phyloP scores from a whole-genome alignment of 2,329 filamentous ascomycete genomes.

The Alternaria sp. region DNA sequence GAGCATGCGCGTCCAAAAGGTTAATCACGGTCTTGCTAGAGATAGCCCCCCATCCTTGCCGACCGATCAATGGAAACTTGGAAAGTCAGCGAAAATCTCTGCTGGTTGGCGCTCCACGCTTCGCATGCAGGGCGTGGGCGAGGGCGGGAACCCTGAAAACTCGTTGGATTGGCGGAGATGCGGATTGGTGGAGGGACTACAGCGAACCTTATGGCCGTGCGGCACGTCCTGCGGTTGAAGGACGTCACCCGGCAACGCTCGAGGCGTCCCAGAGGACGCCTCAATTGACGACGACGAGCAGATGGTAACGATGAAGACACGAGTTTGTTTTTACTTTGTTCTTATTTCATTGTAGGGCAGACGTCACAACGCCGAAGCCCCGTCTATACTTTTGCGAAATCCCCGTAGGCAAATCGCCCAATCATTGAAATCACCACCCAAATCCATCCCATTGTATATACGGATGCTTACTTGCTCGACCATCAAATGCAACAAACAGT shows the following conservation, averaged over 20 bases:
- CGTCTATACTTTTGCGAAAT: slow-evolving; percentile 35
- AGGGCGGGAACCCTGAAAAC: slow-evolving; percentile 7
- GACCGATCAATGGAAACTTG: slow-evolving; percentile 6
- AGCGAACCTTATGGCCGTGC: slow-evolving; percentile 22
- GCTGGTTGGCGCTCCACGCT: slow-evolving; percentile 12
- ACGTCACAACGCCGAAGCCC: slow-evolving; percentile 28
- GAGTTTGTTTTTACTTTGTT: slow-evolving; percentile 6
- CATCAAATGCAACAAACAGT: slow-evolving; percentile 16
- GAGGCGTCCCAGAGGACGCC: background rate
- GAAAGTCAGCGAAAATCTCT: slow-evolving; percentile 17
- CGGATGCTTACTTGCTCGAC: slow-evolving; percentile 23
- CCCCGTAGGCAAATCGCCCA: slow-evolving; percentile 25
- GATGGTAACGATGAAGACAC: background rate
- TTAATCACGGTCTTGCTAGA: slow-evolving; percentile 1
- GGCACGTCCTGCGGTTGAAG: slow-evolving; percentile 27
- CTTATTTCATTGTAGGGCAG: slow-evolving; percentile 25
- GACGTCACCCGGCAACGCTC: slow-evolving; percentile 22
- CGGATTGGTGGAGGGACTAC: slow-evolving; percentile 22
- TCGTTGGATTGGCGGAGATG: slow-evolving; percentile 2
- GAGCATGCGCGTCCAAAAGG: slow-evolving; percentile 3
- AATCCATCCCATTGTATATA: slow-evolving; percentile 28
- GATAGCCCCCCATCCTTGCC: background rate
- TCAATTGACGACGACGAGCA: background rate
- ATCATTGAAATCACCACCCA: slow-evolving; percentile 26
- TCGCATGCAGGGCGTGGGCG: slow-evolving; percentile 12